Conservation (phyloP, 768 basidiomycete genomes). For the Pisolithus marmoratus region DNA sequence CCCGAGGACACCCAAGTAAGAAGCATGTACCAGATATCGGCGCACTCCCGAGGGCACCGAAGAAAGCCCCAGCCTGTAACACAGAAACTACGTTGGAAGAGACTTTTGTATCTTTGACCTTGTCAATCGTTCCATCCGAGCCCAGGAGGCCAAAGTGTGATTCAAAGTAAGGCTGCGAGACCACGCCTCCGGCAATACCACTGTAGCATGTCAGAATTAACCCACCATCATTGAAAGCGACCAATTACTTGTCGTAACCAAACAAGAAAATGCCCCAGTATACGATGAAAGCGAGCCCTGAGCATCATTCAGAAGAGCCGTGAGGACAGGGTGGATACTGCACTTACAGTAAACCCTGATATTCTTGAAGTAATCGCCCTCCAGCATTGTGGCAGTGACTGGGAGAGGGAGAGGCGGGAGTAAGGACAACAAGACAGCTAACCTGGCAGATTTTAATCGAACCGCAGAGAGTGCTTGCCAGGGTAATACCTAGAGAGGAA, state of each 20-base stretch:
- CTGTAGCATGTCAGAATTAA: conserved; percentile 21
- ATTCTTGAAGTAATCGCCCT: conserved; percentile 34
- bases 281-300: conserved; percentile 67
- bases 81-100: conserved; percentile 84
- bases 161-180: conserved; percentile 34
- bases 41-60: conserved; percentile 51
- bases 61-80: conserved; percentile 83
- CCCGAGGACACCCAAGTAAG: background rate
- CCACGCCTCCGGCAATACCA: conserved; percentile 66
- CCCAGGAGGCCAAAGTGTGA: background rate
- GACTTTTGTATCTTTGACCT: conserved; percentile 27
- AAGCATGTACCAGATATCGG: conserved; percentile 54
- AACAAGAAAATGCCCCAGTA: conserved; percentile 83
- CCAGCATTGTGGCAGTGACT: background rate
- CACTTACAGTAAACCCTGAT: conserved; percentile 61
- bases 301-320: background rate
- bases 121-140: conserved; percentile 37
- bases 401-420: background rate
- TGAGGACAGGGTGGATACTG: background rate
- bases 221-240: no score
- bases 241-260: conserved; percentile 65
- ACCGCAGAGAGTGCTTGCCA: no score
- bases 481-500: no score
- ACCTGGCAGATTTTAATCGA: no score
- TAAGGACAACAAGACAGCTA: no score